Conservation (phyloP, 176 grass and related monocot genomes). For the Rhynchospora pubera region DNA sequence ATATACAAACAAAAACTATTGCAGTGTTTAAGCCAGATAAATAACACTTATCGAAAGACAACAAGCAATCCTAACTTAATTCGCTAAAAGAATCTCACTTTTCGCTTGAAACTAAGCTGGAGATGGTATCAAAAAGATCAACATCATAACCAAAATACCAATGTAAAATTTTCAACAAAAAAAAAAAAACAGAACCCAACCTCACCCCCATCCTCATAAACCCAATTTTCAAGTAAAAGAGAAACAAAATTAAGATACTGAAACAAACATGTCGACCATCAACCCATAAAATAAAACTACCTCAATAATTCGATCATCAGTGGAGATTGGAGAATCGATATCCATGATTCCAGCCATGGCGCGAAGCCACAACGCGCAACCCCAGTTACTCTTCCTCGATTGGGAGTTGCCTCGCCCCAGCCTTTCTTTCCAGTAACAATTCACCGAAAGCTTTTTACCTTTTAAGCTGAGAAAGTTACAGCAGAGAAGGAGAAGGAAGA, state of each 20-base stretch:
- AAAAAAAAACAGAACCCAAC: not conserved
- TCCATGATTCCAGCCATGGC: conserved; percentile 85
- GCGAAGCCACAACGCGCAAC: conserved; percentile 74
- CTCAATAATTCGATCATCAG: conserved; percentile 24
- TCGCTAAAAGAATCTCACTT: not conserved
- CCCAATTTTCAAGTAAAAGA: not conserved
- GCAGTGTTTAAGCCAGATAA: not conserved
- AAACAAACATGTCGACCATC: not conserved
- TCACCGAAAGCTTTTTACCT: not conserved
- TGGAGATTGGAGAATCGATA: conserved; percentile 10
- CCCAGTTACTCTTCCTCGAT: conserved; percentile 67
- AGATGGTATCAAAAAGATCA: not conserved
- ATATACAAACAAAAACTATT: not conserved
- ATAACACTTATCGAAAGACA: not conserved
- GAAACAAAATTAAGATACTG: not conserved
- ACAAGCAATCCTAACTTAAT: not conserved
- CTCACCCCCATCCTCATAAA: not conserved
- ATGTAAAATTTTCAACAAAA: not conserved
- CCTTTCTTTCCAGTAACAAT: conserved; percentile 28
- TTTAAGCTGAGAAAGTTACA: not conserved
- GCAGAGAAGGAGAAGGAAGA: not conserved
- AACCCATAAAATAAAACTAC: not conserved
- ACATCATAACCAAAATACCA: not conserved
- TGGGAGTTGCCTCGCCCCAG: conserved; percentile 89
- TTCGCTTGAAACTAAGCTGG: not conserved